Evolutionary conservation across 306 rosid genomes (phyloP).

Genomic region (Cyclanthera cordifolia): DNA sequence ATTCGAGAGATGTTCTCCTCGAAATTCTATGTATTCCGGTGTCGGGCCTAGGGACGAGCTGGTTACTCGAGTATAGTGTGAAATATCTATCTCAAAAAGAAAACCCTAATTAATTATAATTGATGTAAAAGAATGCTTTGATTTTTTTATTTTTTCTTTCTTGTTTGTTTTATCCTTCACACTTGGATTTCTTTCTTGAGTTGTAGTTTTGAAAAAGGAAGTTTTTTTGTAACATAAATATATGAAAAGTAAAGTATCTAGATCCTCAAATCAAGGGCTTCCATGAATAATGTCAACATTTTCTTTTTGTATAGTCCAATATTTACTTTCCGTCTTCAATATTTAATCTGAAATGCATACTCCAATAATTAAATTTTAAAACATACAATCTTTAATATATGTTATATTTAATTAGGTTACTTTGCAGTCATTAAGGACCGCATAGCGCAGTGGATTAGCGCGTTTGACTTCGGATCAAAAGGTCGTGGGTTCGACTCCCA

Average conservation of each 20-base stretch:
- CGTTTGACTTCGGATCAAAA: too few species aligned
- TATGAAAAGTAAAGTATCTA: not conserved
- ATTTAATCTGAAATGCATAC: not conserved
- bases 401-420: too few species aligned
- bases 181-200: not conserved
- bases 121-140: not conserved
- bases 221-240: not conserved
- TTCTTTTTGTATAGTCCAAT: not conserved
- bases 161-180: not conserved
- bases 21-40: too few species aligned
- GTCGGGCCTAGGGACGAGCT: too few species aligned
- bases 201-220: not conserved
- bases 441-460: conserved; percentile 25
- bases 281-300: not conserved
- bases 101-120: not conserved
- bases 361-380: too few species aligned
- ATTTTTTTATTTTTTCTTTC: not conserved
- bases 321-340: conserved; percentile 1
- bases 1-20: too few species aligned
- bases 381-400: too few species aligned
- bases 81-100: too few species aligned
- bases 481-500: too few species aligned
- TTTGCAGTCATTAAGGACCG: not conserved
- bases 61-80: too few species aligned
- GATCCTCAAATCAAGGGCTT: conserved; percentile 3